phyloP scores from a whole-genome alignment of 2,329 filamentous ascomycete species.

The Fusarium albidum region DNA sequence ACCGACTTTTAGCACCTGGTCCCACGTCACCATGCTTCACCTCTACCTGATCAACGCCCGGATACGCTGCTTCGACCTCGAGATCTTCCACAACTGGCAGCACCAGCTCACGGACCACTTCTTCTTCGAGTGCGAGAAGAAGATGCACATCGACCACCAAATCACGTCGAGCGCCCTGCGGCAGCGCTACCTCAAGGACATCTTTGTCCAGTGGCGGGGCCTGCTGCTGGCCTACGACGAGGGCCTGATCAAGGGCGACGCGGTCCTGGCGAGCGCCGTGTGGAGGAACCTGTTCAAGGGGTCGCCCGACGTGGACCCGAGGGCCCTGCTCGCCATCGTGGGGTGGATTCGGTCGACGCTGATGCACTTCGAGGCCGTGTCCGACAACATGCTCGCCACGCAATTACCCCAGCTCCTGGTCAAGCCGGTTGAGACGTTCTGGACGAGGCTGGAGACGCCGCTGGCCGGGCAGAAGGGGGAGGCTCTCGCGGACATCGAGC shows the following conservation, averaged over 20 bases:
- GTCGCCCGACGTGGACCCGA: conserved; percentile 58
- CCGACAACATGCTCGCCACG: conserved; percentile 52
- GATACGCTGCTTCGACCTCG: conserved; percentile 77
- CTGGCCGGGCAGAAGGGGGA: conserved; percentile 46
- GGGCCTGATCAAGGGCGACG: conserved; percentile 78
- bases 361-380: conserved; percentile 57
- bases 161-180: conserved; percentile 66
- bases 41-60: conserved; percentile 91
- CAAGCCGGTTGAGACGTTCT: conserved; percentile 53
- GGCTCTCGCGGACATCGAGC: conserved; percentile 20
- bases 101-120: conserved; percentile 94
- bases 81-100: conserved; percentile 79
- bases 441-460: conserved; percentile 52
- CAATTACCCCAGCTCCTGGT: conserved; percentile 45
- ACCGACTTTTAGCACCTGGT: conserved; percentile 95
- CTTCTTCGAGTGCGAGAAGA: conserved; percentile 87
- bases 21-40: conserved; percentile 94
- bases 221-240: conserved; percentile 86
- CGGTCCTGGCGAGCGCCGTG: conserved; percentile 79
- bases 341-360: conserved; percentile 63
- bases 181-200: conserved; percentile 80
- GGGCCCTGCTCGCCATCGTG: conserved; percentile 61
- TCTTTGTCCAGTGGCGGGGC: conserved; percentile 93
- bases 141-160: conserved; percentile 83
- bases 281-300: conserved; percentile 96